These are phyloP conservation scores for Harrya chromipes DNA, from an alignment of 768 basidiomycete species.

Conservation along the genomic window DNA sequence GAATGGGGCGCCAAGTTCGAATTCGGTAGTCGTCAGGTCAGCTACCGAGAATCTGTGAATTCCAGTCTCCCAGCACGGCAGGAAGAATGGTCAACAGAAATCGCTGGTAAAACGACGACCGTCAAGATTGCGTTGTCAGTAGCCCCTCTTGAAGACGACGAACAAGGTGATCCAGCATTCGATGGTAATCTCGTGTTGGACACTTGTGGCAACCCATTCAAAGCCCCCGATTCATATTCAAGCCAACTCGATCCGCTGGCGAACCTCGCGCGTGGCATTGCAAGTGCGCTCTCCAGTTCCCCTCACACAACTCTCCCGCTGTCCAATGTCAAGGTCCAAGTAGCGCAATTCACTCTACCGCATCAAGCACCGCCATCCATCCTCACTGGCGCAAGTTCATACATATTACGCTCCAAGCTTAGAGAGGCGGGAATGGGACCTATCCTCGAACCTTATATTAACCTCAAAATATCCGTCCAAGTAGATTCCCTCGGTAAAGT, in stretches of 20 bases:
- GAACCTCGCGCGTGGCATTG: slow-evolving; percentile 64
- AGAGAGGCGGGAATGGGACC: slow-evolving; percentile 65
- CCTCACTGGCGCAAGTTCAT: slow-evolving; percentile 63
- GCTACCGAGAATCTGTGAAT: slow-evolving; percentile 64
- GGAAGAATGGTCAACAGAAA: slow-evolving; percentile 59
- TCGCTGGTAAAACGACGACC: slow-evolving; percentile 52
- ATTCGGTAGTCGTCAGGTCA: slow-evolving; percentile 73
- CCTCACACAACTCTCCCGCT: slow-evolving; percentile 74
- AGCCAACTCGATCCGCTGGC: slow-evolving; percentile 43
- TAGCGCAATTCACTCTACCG: slow-evolving; percentile 45
- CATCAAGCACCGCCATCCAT: slow-evolving; percentile 44
- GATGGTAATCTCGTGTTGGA: slow-evolving; percentile 74
- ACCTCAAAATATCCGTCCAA: slow-evolving; percentile 62
- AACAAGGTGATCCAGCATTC: slow-evolving; percentile 67
- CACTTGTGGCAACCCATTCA: slow-evolving; percentile 47
- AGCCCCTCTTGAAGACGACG: slow-evolving; percentile 49
- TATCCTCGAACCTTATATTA: slow-evolving; percentile 75
- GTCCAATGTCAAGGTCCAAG: slow-evolving; percentile 57
- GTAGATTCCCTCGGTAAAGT: slow-evolving; percentile 72
- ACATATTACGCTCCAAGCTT: slow-evolving; percentile 60
- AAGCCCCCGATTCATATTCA: slow-evolving; percentile 48
- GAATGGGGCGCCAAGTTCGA: slow-evolving; percentile 81
- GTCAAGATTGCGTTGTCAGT: slow-evolving; percentile 56
- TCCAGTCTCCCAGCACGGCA: slow-evolving; percentile 27
- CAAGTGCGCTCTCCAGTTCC: slow-evolving; percentile 70